Base-by-base conservation (phyloP, 2,329 filamentous ascomycete genomes). In the Curvularia spicifera region DNA sequence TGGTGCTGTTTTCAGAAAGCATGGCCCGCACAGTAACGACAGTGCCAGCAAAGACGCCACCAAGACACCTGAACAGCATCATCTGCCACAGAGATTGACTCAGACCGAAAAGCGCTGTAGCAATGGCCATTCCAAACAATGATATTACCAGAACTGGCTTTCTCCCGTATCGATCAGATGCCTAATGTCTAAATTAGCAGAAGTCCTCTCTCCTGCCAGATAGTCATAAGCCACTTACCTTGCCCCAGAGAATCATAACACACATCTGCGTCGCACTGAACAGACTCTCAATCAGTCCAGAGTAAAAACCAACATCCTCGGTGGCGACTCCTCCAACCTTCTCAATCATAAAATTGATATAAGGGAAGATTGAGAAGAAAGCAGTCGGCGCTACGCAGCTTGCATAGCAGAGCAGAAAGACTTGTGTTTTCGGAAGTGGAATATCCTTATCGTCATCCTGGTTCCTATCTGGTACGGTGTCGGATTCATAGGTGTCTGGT, bases 361-460 rank as follows among this genome's bases (percentile, higher is more conserved):
- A 94, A 0, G 91, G 89, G 68, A 94, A 90, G 73, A 94, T 91
- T 72, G 83, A 87, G 79, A 93, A 94, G 79, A 91, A 94, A n/a
- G 90, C 89, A 40, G 93, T 83, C 0, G 91, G 90, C 70, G 94
- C 91, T 44, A 91, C 81, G 26, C 91, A 71, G 5, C 90, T 86
- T 1, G 88, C 87, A 71, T 87, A 90, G 79, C 91, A 94, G 12
- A 95, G 85, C 10, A 90, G 76, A 31, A 89, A 74, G 51, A 95
- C 87, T 73, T 94, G 91, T 0, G 37, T 13, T 28, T 60, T 59
- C 1, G 72, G 72, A n/a, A 76, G 48, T 15, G 71, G 71, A 22
- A 55, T 58, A 3, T 74, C 63, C 9, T 68, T 60, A 9, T 65
- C 53, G 2, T 57, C 56, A 37, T 54, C 35, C 22, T 39, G 29